Conservation (phyloP, 2,329 filamentous ascomycete species). For the Ophiostoma piceae region DNA sequence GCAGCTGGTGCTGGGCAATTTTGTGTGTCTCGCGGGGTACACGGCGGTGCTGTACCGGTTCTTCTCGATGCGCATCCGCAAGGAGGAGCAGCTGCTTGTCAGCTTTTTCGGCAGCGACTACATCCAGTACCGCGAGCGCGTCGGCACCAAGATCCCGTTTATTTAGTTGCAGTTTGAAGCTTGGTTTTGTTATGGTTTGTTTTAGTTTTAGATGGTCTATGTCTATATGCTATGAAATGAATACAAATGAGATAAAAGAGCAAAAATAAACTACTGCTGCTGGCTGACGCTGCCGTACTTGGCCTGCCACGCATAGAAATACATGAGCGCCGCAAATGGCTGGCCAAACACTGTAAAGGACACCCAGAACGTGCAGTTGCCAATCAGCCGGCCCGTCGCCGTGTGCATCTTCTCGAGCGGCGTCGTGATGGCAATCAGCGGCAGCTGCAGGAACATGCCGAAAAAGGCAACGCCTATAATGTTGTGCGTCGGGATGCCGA, state of each 20-base stretch:
- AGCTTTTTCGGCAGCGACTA: constrained; percentile 84
- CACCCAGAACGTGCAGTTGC: constrained; percentile 94
- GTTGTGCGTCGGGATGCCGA: constrained; percentile 92
- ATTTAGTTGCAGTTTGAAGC: constrained; percentile 38
- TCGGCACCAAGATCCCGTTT: constrained; percentile 76
- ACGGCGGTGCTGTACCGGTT: constrained; percentile 75
- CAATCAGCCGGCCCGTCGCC: constrained; percentile 69
- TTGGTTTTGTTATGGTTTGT: no score
- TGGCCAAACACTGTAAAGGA: constrained; percentile 94
- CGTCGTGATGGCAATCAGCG: constrained; percentile 75
- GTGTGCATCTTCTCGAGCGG: constrained; percentile 74
- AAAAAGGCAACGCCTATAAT: constrained; percentile 86
- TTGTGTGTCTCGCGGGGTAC: constrained; percentile 70
- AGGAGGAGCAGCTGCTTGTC: constrained; percentile 73
- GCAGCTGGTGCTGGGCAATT: constrained; percentile 83
- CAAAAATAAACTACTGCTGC: constrained; percentile 16
- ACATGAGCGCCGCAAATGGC: constrained; percentile 83
- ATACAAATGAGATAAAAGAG: background rate
- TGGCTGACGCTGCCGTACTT: constrained; percentile 83
- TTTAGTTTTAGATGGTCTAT: background rate
- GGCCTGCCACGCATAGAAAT: constrained; percentile 98
- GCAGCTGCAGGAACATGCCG: constrained; percentile 91
- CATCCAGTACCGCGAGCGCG: constrained; percentile 62
- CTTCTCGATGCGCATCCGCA: constrained; percentile 66
- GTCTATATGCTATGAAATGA: background rate